These are phyloP conservation scores for Aspergillus candidus DNA, from an alignment of 2,329 filamentous ascomycete species.

Conservation along the genomic window DNA sequence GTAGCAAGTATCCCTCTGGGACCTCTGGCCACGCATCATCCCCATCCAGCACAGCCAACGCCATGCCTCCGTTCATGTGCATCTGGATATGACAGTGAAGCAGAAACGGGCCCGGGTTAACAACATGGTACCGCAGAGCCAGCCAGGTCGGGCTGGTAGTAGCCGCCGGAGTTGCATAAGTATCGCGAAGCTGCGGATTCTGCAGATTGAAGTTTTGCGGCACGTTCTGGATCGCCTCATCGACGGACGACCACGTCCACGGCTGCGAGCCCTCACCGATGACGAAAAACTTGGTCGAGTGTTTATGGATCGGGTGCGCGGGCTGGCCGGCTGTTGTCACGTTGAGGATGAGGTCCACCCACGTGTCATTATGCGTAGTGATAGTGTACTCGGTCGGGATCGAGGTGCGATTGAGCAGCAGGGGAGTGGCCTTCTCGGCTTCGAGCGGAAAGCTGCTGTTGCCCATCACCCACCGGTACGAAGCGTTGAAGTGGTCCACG, in stretches of 20 bases:
- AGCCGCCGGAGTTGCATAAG: constrained; percentile 36
- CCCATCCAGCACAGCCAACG: constrained; percentile 45
- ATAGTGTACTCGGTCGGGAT: constrained; percentile 17
- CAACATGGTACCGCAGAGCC: constrained; percentile 43
- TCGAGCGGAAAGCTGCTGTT: constrained; percentile 19
- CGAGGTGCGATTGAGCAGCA: constrained; percentile 23
- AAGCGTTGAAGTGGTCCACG: constrained; percentile 15
- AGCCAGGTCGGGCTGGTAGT: constrained; percentile 34
- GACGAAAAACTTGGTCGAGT: constrained; percentile 56
- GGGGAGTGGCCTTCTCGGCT: constrained; percentile 18
- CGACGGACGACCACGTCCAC: constrained; percentile 50
- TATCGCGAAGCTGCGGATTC: constrained; percentile 51
- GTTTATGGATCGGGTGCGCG: constrained; percentile 60
- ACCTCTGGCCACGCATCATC: constrained; percentile 43
- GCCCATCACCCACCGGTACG: constrained; percentile 23
- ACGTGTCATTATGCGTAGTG: constrained; percentile 42
- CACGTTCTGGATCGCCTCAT: constrained; percentile 45
- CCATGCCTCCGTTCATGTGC: constrained; percentile 48
- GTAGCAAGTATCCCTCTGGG: constrained; percentile 5
- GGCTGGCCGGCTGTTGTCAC: constrained; percentile 41
- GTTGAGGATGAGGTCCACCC: constrained; percentile 47
- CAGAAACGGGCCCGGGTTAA: constrained; percentile 46
- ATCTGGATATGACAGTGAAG: constrained; percentile 50
- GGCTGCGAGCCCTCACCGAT: constrained; percentile 48
- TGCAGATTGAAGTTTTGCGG: constrained; percentile 54